phyloP scores from a whole-genome alignment of 495 filamentous ascomycete genomes.

The Penicillium pulvis region DNA sequence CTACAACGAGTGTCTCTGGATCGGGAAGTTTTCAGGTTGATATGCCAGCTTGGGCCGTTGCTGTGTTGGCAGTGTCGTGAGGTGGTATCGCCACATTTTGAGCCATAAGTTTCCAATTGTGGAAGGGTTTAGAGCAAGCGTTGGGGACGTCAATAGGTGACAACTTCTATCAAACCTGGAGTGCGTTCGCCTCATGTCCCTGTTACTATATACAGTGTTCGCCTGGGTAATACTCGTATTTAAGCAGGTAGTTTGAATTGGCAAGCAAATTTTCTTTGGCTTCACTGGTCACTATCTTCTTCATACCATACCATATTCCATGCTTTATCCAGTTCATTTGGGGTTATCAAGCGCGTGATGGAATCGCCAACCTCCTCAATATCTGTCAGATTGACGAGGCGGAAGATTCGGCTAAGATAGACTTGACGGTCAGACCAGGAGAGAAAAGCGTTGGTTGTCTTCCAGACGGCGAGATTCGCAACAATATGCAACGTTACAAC shows the following conservation, averaged over 20 bases:
- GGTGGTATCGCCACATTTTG: neutral
- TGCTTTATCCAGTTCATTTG: too few relatives aligned
- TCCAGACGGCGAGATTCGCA: neutral
- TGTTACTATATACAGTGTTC: neutral
- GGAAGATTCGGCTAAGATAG: neutral
- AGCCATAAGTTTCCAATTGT: neutral
- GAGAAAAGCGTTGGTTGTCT: neutral
- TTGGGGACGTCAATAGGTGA: neutral
- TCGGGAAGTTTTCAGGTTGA: constrained; percentile 18
- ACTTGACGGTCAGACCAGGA: too few relatives aligned
- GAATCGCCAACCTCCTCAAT: neutral
- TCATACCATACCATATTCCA: too few relatives aligned
- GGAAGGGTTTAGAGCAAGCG: neutral
- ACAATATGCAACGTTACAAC: constrained; percentile 2
- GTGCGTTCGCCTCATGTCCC: neutral
- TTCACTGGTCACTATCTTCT: too few relatives aligned
- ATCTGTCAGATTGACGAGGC: neutral
- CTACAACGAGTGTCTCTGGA: neutral
- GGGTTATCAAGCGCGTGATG: neutral
- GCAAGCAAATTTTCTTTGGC: neutral
- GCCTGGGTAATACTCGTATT: too few relatives aligned
- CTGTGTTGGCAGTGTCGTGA: constrained; percentile 30
- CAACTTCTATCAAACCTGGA: neutral
- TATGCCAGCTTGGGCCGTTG: constrained; percentile 35
- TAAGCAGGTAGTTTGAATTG: too few relatives aligned